These are phyloP conservation scores for Arthrobotrys megalospora DNA, from an alignment of 2,329 filamentous ascomycete species.

Conservation along the genomic window DNA sequence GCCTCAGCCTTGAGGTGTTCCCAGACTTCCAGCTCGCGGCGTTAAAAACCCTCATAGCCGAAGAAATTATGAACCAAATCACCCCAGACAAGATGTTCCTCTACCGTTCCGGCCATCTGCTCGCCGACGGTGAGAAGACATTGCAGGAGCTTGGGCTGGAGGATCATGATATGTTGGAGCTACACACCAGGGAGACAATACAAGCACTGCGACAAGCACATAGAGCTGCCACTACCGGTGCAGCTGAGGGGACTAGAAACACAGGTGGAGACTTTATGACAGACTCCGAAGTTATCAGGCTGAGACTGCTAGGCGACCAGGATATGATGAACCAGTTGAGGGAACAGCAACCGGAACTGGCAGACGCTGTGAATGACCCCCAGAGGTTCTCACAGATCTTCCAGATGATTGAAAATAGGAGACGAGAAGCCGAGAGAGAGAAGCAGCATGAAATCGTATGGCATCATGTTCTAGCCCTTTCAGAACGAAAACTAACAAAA, in stretches of 20 bases:
- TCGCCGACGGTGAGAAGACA: slow-evolving; percentile 83
- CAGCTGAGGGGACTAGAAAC: slow-evolving; percentile 63
- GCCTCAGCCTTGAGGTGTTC: slow-evolving; percentile 78
- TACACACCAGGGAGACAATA: slow-evolving; percentile 77
- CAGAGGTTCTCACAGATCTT: slow-evolving; percentile 82
- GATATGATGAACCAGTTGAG: slow-evolving; percentile 79
- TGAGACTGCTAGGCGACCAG: slow-evolving; percentile 86
- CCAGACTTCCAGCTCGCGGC: slow-evolving; percentile 86
- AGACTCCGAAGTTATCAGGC: slow-evolving; percentile 85
- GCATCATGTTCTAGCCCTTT: neutral
- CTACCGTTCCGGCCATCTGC: slow-evolving; percentile 88
- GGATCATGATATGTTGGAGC: slow-evolving; percentile 92
- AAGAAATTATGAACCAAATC: slow-evolving; percentile 80
- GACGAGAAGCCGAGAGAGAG: slow-evolving; percentile 80
- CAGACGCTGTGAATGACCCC: slow-evolving; percentile 81
- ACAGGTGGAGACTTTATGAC: slow-evolving; percentile 67
- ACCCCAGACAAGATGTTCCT: slow-evolving; percentile 80
- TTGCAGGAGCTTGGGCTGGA: slow-evolving; percentile 84
- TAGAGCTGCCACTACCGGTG: slow-evolving; percentile 63
- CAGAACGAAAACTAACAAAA: neutral
- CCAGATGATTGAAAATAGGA: slow-evolving; percentile 77
- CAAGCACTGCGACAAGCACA: slow-evolving; percentile 67
- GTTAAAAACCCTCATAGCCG: slow-evolving; percentile 88
- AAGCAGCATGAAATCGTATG: slow-evolving; percentile 81
- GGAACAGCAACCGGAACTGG: slow-evolving; percentile 81